Base-by-base conservation (phyloP, 108 stramenopile species). In the Skeletonema grethae region DNA sequence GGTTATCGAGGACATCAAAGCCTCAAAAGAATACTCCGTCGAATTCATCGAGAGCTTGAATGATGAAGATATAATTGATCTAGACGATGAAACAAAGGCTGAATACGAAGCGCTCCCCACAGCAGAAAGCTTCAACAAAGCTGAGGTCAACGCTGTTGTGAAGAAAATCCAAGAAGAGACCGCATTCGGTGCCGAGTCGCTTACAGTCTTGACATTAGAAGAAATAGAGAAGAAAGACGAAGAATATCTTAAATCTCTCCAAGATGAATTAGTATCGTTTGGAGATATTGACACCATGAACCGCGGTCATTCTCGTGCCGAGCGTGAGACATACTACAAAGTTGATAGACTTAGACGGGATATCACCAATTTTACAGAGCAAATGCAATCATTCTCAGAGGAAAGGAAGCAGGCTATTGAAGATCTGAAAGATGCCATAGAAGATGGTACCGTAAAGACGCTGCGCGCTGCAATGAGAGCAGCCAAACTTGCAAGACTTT, bases 371-470 rank as follows among this genome's bases (percentile, higher is more conserved):
- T 69, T 70, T 24, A 76, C 86, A 30, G 78, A 84, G 11, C 45
- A 65, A 29, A 60, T 73, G 15, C 71, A 82, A 48, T 65, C 68
- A 13, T 75, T 95, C 38, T 81, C 88, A 11, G 58, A 68, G 24
- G 73, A 75, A 29, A 76, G 94, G 60, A 72, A 67, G 28, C 56
- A 41, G 11, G 91, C 94, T 5, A 77, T 91, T 20, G 88, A 90
- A 53, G 59, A 56, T 11, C 55, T 95, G 50, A 83, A 82, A 56
- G 94, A 95, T 80, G 91, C 91, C 18, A 95, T 95, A 58, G 84
- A 86, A 34, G 94, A 95, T 77, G 94, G 94, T 20, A 95, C 94
- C n/a, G 86, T 95, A 16, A 95, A 91, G 72, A 85, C 87, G 15
- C 81, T 95, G 2, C 76, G 86, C 29, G 70, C 73, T 60, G 94